Conservation (phyloP, 2,329 filamentous ascomycete genomes). For the Monilinia fructicola region DNA sequence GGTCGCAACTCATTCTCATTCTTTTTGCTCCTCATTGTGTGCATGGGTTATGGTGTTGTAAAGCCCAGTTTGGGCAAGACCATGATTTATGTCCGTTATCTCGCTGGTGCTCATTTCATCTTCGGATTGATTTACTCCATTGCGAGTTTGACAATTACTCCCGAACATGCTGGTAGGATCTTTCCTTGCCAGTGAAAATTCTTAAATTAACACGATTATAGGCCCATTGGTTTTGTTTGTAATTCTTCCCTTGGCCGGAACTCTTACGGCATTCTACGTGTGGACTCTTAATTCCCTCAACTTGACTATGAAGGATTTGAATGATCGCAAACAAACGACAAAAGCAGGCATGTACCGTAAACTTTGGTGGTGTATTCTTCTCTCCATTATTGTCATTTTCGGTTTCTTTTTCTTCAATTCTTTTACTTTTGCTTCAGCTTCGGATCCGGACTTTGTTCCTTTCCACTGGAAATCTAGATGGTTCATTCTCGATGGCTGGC, state of each 20-base stretch:
- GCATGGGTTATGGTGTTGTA: constrained; percentile 98
- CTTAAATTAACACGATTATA: constrained; percentile 35
- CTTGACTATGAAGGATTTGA: constrained; percentile 92
- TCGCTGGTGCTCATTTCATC: constrained; percentile 89
- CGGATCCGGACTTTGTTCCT: constrained; percentile 86
- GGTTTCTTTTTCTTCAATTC: constrained; percentile 99
- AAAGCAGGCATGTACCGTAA: constrained; percentile 98
- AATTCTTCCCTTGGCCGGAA: constrained; percentile 86
- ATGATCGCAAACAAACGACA: constrained; percentile 86
- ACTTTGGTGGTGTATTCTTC: constrained; percentile 95
- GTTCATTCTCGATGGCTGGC: constrained; percentile 97
- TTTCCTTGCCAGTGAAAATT: neutral
- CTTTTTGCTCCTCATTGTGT: constrained; percentile 95
- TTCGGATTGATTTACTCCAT: constrained; percentile 94
- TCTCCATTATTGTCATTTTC: constrained; percentile 92
- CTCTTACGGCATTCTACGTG: constrained; percentile 94
- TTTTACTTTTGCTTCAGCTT: constrained; percentile 84
- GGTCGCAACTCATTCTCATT: constrained; percentile 97
- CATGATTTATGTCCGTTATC: constrained; percentile 89
- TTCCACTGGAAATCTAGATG: constrained; percentile 96
- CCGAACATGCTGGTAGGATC: constrained; percentile 71
- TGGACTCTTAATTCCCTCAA: constrained; percentile 98
- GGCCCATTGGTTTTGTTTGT: constrained; percentile 90
- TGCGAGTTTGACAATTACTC: constrained; percentile 83
- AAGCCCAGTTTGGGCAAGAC: constrained; percentile 88